Evolutionary conservation across 306 rosid genomes (phyloP).

Genomic region (Cucumis cinereus): DNA sequence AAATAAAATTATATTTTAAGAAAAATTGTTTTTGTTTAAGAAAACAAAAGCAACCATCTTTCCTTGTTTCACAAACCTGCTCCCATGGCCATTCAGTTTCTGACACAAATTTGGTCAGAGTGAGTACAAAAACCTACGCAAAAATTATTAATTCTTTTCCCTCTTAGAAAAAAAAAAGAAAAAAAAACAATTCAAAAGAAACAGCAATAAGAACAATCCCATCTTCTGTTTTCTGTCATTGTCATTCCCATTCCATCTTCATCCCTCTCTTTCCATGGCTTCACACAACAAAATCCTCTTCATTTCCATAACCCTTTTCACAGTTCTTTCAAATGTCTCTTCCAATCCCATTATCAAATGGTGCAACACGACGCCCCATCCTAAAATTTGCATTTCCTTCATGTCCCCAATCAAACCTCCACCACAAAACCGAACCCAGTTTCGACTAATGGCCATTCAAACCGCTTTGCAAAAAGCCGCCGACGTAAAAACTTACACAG

Average conservation of each 20-base stretch:
- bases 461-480: constrained; percentile 40
- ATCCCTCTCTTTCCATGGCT: not conserved
- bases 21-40: no score
- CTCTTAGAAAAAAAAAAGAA: no score
- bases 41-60: not conserved
- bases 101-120: not conserved
- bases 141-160: not conserved
- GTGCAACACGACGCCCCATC: constrained; percentile 81
- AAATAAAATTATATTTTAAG: no score
- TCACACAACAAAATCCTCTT: not conserved
- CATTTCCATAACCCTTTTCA: not conserved
- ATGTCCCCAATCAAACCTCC: constrained; percentile 23
- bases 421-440: constrained; percentile 29
- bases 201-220: not conserved
- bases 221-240: not conserved
- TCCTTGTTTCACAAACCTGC: not conserved
- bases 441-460: constrained; percentile 28
- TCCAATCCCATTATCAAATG: constrained; percentile 32
- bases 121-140: constrained; percentile 2
- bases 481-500: constrained; percentile 11
- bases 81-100: not conserved
- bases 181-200: not conserved
- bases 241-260: not conserved
- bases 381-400: constrained; percentile 45
- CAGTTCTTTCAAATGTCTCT: not conserved